These are phyloP conservation scores for Candida anutae DNA, from an alignment of 1,139 yeast genomes.

Conservation along the genomic window DNA sequence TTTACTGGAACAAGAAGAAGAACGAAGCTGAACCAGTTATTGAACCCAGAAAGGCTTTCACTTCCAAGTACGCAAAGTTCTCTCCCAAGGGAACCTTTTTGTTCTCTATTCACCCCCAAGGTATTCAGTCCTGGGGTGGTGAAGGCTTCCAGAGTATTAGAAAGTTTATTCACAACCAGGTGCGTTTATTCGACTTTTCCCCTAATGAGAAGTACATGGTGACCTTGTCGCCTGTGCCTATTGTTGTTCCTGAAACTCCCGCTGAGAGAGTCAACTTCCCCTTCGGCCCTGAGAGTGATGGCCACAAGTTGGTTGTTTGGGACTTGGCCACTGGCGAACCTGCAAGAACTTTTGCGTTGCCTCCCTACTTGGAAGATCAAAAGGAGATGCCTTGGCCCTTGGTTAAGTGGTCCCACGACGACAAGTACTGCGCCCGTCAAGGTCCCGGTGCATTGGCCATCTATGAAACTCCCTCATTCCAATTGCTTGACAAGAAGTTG, in stretches of 20 bases:
- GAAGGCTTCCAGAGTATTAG: constrained; percentile 63
- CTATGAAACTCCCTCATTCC: constrained; percentile 66
- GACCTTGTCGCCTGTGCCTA: constrained; percentile 84
- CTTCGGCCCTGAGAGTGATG: constrained; percentile 81
- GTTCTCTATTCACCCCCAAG: constrained; percentile 87
- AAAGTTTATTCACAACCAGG: constrained; percentile 85
- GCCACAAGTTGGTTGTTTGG: constrained; percentile 94
- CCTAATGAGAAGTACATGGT: constrained; percentile 89
- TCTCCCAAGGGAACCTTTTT: constrained; percentile 91
- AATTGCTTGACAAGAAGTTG: constrained; percentile 75
- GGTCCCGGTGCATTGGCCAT: constrained; percentile 91
- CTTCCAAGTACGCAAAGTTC: constrained; percentile 80
- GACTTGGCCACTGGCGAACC: constrained; percentile 79
- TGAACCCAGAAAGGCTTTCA: constrained; percentile 78
- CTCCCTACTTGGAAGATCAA: constrained; percentile 64
- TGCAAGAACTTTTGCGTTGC: constrained; percentile 83
- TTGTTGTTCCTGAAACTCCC: constrained; percentile 61
- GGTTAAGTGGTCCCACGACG: constrained; percentile 93
- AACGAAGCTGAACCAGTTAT: constrained; percentile 71
- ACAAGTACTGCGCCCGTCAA: constrained; percentile 90
- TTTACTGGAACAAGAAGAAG: constrained; percentile 79
- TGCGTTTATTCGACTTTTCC: constrained; percentile 82
- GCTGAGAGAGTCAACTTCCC: constrained; percentile 63
- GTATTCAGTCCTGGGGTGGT: constrained; percentile 97
- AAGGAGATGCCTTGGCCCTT: constrained; percentile 92